These are phyloP conservation scores for Verbascum thapsus DNA, from an alignment of 257 asterid genomes.

Conservation along the genomic window DNA sequence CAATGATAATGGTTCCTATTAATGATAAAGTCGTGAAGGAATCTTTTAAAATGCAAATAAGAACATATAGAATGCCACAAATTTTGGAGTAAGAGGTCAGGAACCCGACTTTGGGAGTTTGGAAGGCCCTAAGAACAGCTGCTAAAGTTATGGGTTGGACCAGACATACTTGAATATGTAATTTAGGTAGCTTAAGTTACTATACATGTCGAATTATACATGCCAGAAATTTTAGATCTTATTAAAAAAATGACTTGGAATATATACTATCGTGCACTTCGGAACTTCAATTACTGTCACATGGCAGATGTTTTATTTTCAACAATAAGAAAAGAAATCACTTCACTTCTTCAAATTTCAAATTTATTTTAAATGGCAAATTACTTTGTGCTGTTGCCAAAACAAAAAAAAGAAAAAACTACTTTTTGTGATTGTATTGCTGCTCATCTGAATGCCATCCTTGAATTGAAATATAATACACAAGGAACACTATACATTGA, in stretches of 20 bases:
- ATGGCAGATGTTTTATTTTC: not conserved
- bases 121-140: not conserved
- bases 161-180: not conserved
- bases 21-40: conserved; percentile 1
- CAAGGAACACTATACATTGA: not conserved
- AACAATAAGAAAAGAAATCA: not conserved
- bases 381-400: no score
- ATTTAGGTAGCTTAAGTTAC: no score
- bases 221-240: no score
- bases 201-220: no score
- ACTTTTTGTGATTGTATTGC: conserved; percentile 17
- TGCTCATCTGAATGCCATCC: conserved; percentile 6
- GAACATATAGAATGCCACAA: no score
- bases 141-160: conserved; percentile 9
- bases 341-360: conserved; percentile 17
- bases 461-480: conserved; percentile 6
- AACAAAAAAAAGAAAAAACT: no score
- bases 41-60: not conserved
- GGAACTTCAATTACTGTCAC: not conserved
- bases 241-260: conserved; percentile 1
- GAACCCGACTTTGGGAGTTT: no score
- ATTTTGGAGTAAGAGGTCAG: no score
- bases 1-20: conserved; percentile 20
- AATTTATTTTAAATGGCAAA: conserved; percentile 2
- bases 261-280: conserved; percentile 4